Percentiles rank a stretch among this genome's conserved stretches.
phyloP scores from a whole-genome alignment of 441 rosid species.

The Croton setiger region DNA sequence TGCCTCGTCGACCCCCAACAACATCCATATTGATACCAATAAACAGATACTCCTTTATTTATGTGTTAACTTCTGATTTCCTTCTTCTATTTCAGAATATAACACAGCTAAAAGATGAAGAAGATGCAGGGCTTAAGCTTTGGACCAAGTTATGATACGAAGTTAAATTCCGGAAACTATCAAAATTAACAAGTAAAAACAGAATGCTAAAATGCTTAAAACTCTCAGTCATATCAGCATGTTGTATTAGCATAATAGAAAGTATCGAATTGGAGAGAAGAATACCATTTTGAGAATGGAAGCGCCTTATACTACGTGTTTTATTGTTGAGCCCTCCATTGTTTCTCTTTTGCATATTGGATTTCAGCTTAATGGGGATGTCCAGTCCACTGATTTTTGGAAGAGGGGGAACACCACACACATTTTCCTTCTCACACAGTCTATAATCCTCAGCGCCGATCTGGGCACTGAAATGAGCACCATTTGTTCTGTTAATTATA shows the following conservation, averaged over 20 bases:
- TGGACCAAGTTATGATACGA: neutral
- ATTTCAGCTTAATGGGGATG: conserved; percentile 34
- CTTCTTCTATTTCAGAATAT: neutral
- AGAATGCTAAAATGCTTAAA: conserved; percentile 7
- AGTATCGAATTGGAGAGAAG: neutral
- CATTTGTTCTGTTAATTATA: conserved; percentile 42
- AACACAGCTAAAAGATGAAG: neutral
- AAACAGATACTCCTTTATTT: neutral
- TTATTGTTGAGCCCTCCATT: conserved; percentile 26
- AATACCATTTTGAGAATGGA: conserved; percentile 32
- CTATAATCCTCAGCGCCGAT: conserved; percentile 16
- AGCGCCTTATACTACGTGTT: conserved; percentile 20
- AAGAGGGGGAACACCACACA: conserved; percentile 42
- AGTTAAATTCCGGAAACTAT: neutral
- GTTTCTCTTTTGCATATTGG: conserved; percentile 25
- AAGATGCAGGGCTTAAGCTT: neutral
- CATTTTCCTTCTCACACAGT: conserved; percentile 28
- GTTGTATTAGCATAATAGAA: neutral
- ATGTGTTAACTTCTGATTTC: neutral
- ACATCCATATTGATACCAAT: neutral
- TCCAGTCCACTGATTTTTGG: conserved; percentile 35
- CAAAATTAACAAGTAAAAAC: neutral
- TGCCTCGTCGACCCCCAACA: neutral
- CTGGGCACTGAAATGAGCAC: conserved; percentile 23
- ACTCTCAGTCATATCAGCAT: neutral